Conservation (phyloP, 2,329 filamentous ascomycete genomes). For the Seiridium cupressi region DNA sequence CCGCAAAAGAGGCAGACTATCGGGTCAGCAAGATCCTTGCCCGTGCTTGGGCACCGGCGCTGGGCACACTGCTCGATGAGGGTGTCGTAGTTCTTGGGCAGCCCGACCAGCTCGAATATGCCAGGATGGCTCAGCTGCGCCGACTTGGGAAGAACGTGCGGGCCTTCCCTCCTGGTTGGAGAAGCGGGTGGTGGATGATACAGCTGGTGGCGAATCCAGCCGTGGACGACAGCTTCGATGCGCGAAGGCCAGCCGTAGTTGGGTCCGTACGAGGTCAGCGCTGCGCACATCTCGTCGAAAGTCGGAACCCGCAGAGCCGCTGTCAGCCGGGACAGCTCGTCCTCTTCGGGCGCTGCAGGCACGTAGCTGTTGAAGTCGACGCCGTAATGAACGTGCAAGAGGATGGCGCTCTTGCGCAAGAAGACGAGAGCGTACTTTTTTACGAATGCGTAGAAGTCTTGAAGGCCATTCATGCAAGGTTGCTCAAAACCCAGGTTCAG, state of each 20-base stretch:
- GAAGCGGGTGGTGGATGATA: conserved; percentile 27
- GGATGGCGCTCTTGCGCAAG: conserved; percentile 78
- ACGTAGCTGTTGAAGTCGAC: conserved; percentile 78
- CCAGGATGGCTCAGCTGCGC: conserved; percentile 72
- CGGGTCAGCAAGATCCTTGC: conserved; percentile 87
- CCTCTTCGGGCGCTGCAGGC: conserved; percentile 59
- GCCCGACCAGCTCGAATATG: conserved; percentile 89
- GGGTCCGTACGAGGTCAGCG: conserved; percentile 45
- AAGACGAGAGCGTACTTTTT: conserved; percentile 87
- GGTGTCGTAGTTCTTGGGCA: conserved; percentile 89
- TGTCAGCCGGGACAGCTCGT: conserved; percentile 81
- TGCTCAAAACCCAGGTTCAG: conserved; percentile 53
- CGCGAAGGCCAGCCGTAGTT: conserved; percentile 49
- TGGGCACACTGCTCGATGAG: conserved; percentile 90
- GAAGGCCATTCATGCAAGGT: conserved; percentile 50
- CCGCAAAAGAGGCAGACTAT: conserved; percentile 93
- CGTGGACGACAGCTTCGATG: conserved; percentile 47
- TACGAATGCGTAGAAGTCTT: conserved; percentile 58
- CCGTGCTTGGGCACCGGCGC: conserved; percentile 80
- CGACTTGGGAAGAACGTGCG: conserved; percentile 31
- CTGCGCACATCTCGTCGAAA: conserved; percentile 74
- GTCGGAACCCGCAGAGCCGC: conserved; percentile 72
- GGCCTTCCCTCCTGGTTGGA: conserved; percentile 3
- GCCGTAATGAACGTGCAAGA: conserved; percentile 85
- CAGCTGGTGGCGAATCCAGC: conserved; percentile 72